A percentile compares a stretch with the other conserved stretches of the same genome.
These are phyloP conservation scores for Hyaloperonospora brassicae DNA, from an alignment of 352 stramenopile species.

Conservation along the genomic window DNA sequence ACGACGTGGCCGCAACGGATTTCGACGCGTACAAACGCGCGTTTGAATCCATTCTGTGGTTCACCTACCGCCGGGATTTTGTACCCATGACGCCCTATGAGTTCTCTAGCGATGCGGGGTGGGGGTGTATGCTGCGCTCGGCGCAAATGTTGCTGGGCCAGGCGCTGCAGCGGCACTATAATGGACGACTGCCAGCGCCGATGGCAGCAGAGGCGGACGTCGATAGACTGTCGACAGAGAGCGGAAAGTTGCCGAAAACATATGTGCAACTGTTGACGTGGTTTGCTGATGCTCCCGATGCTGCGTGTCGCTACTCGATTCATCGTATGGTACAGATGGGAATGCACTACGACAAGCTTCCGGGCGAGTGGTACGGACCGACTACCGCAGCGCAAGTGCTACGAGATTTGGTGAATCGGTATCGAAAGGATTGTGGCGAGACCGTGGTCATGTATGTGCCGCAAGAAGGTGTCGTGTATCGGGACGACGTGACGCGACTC, in stretches of 20 bases:
- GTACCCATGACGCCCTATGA: constrained; percentile 81
- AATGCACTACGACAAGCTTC: constrained; percentile 87
- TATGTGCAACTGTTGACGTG: constrained; percentile 66
- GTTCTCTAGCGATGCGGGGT: constrained; percentile 88
- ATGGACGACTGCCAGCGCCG: constrained; percentile 44
- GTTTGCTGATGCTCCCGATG: constrained; percentile 79
- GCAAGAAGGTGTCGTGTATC: constrained; percentile 78
- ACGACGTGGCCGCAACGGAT: constrained; percentile 28
- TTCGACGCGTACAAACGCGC: constrained; percentile 43
- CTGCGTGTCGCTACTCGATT: constrained; percentile 77
- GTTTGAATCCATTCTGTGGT: constrained; percentile 77
- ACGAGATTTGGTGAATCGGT: constrained; percentile 76
- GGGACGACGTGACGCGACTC: constrained; percentile 61
- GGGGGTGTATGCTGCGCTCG: constrained; percentile 94
- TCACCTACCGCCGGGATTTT: constrained; percentile 88
- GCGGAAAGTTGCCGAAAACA: constrained; percentile 25
- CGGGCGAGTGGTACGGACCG: constrained; percentile 89
- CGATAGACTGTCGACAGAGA: constrained; percentile 3
- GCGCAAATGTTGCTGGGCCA: constrained; percentile 93
- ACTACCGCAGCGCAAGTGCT: constrained; percentile 85
- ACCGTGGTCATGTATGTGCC: constrained; percentile 70
- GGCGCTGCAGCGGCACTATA: constrained; percentile 72
- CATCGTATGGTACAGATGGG: constrained; percentile 89
- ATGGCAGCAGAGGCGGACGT: constrained; percentile 19
- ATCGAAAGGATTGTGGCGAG: constrained; percentile 41